phyloP scores from a whole-genome alignment of 352 stramenopile species.

The Phytophthora hibernalis region DNA sequence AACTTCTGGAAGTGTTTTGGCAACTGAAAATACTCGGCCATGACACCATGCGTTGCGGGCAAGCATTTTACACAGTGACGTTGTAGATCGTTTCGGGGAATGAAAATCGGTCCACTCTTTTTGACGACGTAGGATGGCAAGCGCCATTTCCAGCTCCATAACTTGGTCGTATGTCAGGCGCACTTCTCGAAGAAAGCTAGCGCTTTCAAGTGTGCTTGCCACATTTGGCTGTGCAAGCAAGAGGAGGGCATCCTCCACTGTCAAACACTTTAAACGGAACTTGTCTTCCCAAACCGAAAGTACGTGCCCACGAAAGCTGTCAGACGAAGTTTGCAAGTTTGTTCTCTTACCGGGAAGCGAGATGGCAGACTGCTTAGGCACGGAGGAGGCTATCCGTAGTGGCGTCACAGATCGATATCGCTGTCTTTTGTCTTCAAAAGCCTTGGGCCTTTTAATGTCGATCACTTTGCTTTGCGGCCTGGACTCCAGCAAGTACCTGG shows the following conservation, averaged over 20 bases:
- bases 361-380: neutral
- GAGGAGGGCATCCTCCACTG: conserved; percentile 51
- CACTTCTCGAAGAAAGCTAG: conserved; percentile 43
- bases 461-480: neutral
- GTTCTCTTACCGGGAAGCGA: neutral
- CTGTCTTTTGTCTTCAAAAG: conserved; percentile 1
- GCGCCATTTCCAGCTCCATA: conserved; percentile 62
- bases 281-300: conserved; percentile 72
- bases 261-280: conserved; percentile 44
- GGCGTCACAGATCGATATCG: conserved; percentile 6
- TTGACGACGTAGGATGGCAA: conserved; percentile 39
- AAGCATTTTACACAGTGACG: conserved; percentile 17
- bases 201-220: conserved; percentile 48
- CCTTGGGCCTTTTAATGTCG: conserved; percentile 7
- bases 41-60: conserved; percentile 29
- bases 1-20: conserved; percentile 18
- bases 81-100: conserved; percentile 30
- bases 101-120: conserved; percentile 47
- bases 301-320: conserved; percentile 15
- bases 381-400: conserved; percentile 9
- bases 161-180: conserved; percentile 53
- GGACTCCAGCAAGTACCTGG: conserved; percentile 24
- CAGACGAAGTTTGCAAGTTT: neutral
- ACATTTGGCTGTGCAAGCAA: conserved; percentile 53
- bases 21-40: conserved; percentile 8